Percentiles rank a stretch among this genome's conserved stretches.
phyloP scores from a whole-genome alignment of 169 alveolate genomes.

The Eimeria tenella region DNA sequence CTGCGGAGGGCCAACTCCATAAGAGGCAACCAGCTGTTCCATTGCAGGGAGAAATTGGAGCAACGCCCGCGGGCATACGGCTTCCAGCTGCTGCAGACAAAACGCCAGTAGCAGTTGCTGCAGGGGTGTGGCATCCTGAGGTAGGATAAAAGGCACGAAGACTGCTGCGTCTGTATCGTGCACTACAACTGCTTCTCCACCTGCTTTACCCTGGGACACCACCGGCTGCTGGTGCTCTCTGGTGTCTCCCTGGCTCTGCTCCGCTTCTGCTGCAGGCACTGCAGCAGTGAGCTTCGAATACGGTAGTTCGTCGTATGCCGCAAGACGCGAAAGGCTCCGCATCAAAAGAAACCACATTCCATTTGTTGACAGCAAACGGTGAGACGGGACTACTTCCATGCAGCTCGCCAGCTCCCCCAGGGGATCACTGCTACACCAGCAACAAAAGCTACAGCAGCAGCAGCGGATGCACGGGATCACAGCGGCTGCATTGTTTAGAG shows the following conservation, averaged over 20 bases:
- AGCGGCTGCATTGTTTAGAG: neutral
- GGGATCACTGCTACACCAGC: slow-evolving; percentile 56
- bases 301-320: slow-evolving; percentile 22
- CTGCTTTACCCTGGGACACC: neutral
- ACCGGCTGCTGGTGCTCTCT: neutral
- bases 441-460: slow-evolving; percentile 23
- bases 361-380: neutral
- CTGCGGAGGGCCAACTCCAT: neutral
- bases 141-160: slow-evolving; percentile 19
- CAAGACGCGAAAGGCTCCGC: slow-evolving; percentile 49
- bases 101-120: slow-evolving; percentile 52
- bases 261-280: neutral
- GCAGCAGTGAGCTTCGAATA: neutral
- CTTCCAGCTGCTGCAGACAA: slow-evolving; percentile 58
- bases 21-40: slow-evolving; percentile 23
- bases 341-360: slow-evolving; percentile 24
- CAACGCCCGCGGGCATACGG: slow-evolving; percentile 28
- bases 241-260: neutral
- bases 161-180: neutral
- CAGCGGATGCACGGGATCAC: slow-evolving; percentile 24
- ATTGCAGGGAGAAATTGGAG: slow-evolving; percentile 45
- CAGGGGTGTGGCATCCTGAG: slow-evolving; percentile 14
- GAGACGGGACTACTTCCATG: neutral
- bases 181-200: neutral
- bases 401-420: slow-evolving; percentile 38